These are phyloP conservation scores for Aspergillus proliferans DNA, from an alignment of 2,329 filamentous ascomycete species.

Conservation along the genomic window DNA sequence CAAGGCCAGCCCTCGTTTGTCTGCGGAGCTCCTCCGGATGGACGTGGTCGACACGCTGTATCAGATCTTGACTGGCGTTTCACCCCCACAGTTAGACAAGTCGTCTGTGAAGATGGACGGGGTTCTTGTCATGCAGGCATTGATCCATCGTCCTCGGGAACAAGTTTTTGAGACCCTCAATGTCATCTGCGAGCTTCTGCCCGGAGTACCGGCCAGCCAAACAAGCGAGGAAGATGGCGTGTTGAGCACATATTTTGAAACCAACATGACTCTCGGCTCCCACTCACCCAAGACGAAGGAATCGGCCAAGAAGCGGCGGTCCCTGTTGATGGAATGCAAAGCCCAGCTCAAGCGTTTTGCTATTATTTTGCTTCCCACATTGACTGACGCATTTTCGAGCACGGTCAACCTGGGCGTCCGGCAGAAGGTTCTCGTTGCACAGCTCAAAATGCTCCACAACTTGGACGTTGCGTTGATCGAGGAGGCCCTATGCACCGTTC, in stretches of 20 bases:
- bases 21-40: constrained; percentile 87
- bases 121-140: constrained; percentile 95
- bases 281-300: constrained; percentile 43
- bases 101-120: constrained; percentile 70
- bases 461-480: constrained; percentile 78
- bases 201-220: constrained; percentile 59
- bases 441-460: constrained; percentile 96
- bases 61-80: constrained; percentile 93
- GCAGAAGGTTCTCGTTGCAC: constrained; percentile 90
- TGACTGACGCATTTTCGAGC: constrained; percentile 95
- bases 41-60: constrained; percentile 96
- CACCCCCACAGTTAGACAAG: constrained; percentile 62
- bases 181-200: constrained; percentile 90
- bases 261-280: constrained; percentile 34
- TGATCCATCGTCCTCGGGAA: constrained; percentile 90
- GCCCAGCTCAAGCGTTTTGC: constrained; percentile 84
- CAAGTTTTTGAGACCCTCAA: constrained; percentile 97
- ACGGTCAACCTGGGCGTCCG: constrained; percentile 93
- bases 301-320: constrained; percentile 69
- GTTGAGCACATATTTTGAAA: constrained; percentile 40
- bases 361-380: constrained; percentile 83
- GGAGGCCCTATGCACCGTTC: constrained; percentile 78
- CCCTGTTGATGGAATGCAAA: constrained; percentile 75
- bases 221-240: constrained; percentile 48
- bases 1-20: constrained; percentile 77